Evolutionary conservation across 139 green algal genomes (phyloP), one percentile per base, ranked within the genome.

Genomic region (Yamagishiella unicocca): DNA sequence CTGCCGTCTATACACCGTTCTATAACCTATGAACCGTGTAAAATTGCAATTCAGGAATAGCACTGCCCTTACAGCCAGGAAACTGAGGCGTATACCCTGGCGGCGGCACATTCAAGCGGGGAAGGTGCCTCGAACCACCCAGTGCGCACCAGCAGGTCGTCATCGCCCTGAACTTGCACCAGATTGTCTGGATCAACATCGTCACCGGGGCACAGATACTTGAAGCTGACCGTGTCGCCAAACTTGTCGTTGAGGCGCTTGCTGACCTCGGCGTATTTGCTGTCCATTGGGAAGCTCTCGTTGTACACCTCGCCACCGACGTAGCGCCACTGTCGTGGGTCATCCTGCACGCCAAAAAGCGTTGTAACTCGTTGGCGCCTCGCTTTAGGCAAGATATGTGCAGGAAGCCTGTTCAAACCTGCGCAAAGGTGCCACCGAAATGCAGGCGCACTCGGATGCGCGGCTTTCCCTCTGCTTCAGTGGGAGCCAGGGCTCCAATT

Each of bases 161-260:
- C 90, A 76, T 98, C 94, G 74, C 96, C 95, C 46, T 91, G 86
- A 4, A 97, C 92, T 22, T 89, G 90, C 62, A 98, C 95, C 8
- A 98, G 93, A 19, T 85, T 78, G 40, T 96, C 92, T 0, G 92
- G 93, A 62, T 94, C 91, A 58, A 97, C 84, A 10, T 96, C 93
- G 61, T 98, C 95, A 12, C 94, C 95, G 9, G 64, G 82, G 35
- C 78, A 54, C 22, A 90, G 73, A 77, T 92, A 90, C 72, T 93
- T 93, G 87, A 93, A 84, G 27, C 55, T 84, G n/a, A 89, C 85
- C 2, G 90, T 84, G 43, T 90, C 82, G 43, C 42, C 58, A 33
- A 93, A 79, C 87, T 91, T 93, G 66, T 91, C 83, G 33, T 93
- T 93, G 0, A 93, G 31, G 42, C 83, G 62, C 53, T 73, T 62